Evolutionary conservation across 139 green algal genomes (phyloP).

Genomic region (Volvox reticuliferus): DNA sequence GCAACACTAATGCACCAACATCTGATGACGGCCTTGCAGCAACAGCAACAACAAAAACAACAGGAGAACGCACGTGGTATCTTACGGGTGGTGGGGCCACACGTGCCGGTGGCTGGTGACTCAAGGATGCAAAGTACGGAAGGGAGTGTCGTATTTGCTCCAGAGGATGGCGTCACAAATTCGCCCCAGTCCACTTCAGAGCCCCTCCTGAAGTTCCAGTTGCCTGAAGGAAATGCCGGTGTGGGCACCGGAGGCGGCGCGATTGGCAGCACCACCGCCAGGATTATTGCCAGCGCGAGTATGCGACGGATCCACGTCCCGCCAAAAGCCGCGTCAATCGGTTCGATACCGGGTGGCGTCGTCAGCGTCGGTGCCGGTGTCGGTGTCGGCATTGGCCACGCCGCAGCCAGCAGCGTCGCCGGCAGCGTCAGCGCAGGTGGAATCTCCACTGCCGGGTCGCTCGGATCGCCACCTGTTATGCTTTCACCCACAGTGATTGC

Average conservation of each 20-base stretch:
- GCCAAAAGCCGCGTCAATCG: constrained; percentile 4
- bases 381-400: neutral
- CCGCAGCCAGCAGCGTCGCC: neutral
- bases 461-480: constrained; percentile 6
- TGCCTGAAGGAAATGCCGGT: neutral
- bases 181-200: neutral
- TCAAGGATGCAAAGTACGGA: neutral
- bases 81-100: neutral
- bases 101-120: neutral
- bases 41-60: neutral
- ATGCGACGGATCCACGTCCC: constrained; percentile 3
- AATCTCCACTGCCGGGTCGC: neutral
- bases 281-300: neutral
- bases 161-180: neutral
- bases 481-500: neutral
- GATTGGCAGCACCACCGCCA: neutral
- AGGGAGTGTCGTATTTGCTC: neutral
- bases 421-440: neutral
- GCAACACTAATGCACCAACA: constrained; percentile 34
- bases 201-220: neutral
- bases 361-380: neutral
- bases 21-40: constrained; percentile 11
- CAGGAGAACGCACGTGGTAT: neutral
- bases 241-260: too few relatives aligned
- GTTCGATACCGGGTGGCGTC: neutral